These are phyloP conservation scores for Emericellopsis terricola DNA, from an alignment of 495 filamentous ascomycete species.

Conservation along the genomic window DNA sequence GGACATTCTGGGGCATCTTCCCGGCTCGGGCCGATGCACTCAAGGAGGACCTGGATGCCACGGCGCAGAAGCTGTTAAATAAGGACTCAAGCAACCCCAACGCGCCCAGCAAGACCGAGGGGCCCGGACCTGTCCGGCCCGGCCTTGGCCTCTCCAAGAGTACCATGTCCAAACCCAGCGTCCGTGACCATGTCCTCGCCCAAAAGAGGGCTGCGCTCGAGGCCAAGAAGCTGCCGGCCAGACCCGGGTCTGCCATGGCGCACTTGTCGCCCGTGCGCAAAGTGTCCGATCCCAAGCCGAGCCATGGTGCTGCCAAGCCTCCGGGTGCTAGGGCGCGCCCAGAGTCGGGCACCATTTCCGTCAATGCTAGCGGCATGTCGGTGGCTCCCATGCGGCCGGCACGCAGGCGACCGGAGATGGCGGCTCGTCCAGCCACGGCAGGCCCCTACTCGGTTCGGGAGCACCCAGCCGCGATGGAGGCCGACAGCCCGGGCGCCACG, in stretches of 20 bases:
- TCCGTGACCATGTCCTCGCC: conserved; percentile 62
- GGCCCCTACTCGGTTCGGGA: conserved; percentile 37
- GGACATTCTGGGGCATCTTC: conserved; percentile 64
- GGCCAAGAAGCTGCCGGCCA: conserved; percentile 40
- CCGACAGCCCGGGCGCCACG: conserved; percentile 13
- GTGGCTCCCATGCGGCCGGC: conserved; percentile 36
- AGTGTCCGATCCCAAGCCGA: conserved; percentile 22
- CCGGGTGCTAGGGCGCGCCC: conserved; percentile 21
- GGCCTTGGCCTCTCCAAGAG: conserved; percentile 39
- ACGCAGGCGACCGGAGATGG: conserved; percentile 28
- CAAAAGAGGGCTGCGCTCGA: conserved; percentile 53
- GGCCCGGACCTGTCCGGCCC: conserved; percentile 16
- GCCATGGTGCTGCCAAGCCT: conserved; percentile 9
- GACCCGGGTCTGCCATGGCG: conserved; percentile 61
- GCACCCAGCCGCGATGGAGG: neutral
- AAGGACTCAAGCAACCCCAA: conserved; percentile 71
- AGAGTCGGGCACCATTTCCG: conserved; percentile 13
- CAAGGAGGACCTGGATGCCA: conserved; percentile 52
- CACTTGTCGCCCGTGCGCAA: conserved; percentile 38
- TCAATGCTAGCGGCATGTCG: conserved; percentile 30
- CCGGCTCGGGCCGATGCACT: conserved; percentile 62
- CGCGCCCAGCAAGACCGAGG: conserved; percentile 32
- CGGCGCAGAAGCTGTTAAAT: conserved; percentile 54
- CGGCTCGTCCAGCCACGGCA: conserved; percentile 33
- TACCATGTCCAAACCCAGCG: conserved; percentile 38